Evolutionary conservation across 1,284 basidiomycete species (phyloP).

Genomic region (Fomitopsis pinicola): DNA sequence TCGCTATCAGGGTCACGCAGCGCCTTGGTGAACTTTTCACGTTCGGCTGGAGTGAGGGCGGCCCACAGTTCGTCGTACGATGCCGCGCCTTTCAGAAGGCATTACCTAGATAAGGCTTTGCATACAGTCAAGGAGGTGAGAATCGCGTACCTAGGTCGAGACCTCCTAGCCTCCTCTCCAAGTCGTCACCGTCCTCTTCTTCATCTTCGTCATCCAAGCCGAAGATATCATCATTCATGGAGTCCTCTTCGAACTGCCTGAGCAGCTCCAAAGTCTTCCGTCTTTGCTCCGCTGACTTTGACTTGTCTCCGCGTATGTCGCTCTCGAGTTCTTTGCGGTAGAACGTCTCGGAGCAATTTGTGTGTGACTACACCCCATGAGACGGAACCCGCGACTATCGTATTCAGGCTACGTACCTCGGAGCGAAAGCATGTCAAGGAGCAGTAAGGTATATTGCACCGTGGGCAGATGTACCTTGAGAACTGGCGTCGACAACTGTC

Average conservation of each 20-base stretch:
- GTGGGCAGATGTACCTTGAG: conserved; percentile 75
- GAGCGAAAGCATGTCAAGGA: conserved; percentile 75
- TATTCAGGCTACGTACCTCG: conserved; percentile 38
- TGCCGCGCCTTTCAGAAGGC: conserved; percentile 37
- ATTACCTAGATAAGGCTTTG: background rate
- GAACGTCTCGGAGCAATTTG: conserved; percentile 71
- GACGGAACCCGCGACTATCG: background rate
- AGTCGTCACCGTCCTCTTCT: conserved; percentile 33
- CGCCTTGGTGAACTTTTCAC: conserved; percentile 50
- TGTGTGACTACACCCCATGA: conserved; percentile 43
- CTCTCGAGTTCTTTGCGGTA: conserved; percentile 67
- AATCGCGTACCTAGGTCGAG: conserved; percentile 58
- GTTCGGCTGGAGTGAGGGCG: conserved; percentile 53
- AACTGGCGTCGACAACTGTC: conserved; percentile 70
- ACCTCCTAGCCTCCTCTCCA: conserved; percentile 48
- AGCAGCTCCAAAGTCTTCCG: conserved; percentile 65
- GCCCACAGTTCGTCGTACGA: conserved; percentile 63
- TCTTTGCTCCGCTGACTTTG: conserved; percentile 50
- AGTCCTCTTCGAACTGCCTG: conserved; percentile 65
- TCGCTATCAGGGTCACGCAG: conserved; percentile 57
- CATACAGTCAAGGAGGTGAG: background rate
- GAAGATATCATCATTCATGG: conserved; percentile 31
- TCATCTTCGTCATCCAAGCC: conserved; percentile 34
- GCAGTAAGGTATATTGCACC: conserved; percentile 78
- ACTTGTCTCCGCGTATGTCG: conserved; percentile 52